Conservation (phyloP, 352 stramenopile genomes). For the Pythium utonaiense region DNA sequence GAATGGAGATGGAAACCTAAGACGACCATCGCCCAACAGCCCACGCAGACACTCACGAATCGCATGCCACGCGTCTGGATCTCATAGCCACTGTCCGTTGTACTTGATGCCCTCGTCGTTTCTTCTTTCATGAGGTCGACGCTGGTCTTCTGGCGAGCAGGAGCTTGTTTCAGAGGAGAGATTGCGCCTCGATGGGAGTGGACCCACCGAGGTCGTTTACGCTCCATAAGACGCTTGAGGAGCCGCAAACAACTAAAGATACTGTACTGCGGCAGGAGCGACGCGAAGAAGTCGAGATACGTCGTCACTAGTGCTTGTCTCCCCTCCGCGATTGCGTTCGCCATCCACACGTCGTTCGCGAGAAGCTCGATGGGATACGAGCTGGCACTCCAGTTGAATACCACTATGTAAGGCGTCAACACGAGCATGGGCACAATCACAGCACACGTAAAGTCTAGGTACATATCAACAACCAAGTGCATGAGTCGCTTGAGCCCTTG, state of each 20-base stretch:
- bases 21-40: neutral
- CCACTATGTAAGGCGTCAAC: conserved; percentile 2
- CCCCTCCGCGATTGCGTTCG: neutral
- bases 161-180: neutral
- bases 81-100: neutral
- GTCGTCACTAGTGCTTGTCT: neutral
- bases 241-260: conserved; percentile 6
- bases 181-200: neutral
- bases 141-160: neutral
- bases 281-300: neutral
- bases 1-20: neutral
- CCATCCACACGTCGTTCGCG: neutral
- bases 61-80: neutral
- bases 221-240: neutral
- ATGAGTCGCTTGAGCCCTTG: neutral
- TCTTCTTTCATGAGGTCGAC: neutral
- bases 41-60: neutral
- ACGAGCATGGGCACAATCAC: conserved; percentile 12
- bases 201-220: neutral
- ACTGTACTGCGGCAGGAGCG: conserved; percentile 12
- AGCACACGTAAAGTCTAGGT: conserved; percentile 8
- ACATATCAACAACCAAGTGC: conserved; percentile 11
- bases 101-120: neutral
- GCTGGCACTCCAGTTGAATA: neutral
- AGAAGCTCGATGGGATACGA: neutral